These are phyloP conservation scores for Mortierella claussenii DNA, from an alignment of 192 early-diverging fungal genomes.

Conservation along the genomic window DNA sequence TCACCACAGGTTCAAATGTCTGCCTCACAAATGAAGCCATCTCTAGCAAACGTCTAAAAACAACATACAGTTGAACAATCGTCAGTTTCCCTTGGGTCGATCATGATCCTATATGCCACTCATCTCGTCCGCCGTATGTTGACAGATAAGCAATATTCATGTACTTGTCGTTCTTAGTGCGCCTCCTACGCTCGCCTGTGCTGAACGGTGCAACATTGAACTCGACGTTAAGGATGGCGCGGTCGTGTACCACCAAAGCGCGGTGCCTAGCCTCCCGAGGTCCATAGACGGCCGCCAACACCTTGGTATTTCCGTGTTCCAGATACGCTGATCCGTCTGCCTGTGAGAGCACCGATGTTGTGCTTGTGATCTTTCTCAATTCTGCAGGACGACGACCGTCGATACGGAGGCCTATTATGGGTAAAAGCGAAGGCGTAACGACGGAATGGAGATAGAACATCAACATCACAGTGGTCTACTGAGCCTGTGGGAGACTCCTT, in stretches of 20 bases:
- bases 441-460: no score
- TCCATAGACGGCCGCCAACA: slow-evolving; percentile 91
- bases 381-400: slow-evolving; percentile 94
- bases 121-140: no score
- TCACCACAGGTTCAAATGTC: slow-evolving; percentile 92
- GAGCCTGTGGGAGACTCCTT: no score
- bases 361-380: slow-evolving; percentile 83
- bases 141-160: no score
- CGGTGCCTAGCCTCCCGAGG: slow-evolving; percentile 84
- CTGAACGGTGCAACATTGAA: slow-evolving; percentile 94
- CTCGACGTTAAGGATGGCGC: slow-evolving; percentile 87
- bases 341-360: slow-evolving; percentile 79
- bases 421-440: no score
- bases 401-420: slow-evolving; percentile 83
- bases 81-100: no score
- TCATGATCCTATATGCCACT: no score
- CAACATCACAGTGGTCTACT: no score
- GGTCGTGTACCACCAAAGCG: slow-evolving; percentile 69
- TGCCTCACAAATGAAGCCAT: slow-evolving; percentile 85
- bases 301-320: slow-evolving; percentile 97
- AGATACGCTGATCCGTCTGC: slow-evolving; percentile 96
- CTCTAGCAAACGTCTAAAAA: slow-evolving; percentile 86
- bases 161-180: slow-evolving; percentile 88
- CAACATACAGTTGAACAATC: no score
- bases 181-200: slow-evolving; percentile 85